Evolutionary conservation across 2,329 filamentous ascomycete species (phyloP), one percentile per base, ranked within the genome.

Genomic region (Onygena corvina): DNA sequence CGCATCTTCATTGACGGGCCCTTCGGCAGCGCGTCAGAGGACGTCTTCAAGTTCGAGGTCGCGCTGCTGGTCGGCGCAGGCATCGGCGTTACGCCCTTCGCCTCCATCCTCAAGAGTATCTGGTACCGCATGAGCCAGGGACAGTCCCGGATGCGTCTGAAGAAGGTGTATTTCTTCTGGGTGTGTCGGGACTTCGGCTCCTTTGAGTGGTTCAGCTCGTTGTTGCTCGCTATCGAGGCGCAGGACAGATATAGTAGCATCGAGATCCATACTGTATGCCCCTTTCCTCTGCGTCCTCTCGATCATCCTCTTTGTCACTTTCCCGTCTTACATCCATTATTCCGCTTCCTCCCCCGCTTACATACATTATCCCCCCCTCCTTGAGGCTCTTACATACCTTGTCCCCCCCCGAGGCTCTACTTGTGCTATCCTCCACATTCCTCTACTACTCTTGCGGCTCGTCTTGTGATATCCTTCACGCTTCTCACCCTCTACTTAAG

Each of bases 141-240:
- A 2, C 81, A 86, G 38, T 79, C 82, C 66, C 84, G 83, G 69
- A 89, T 84, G 2, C 76, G 84, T 3, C 74, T 93, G 36, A 76
- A 81, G 60, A 93, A 92, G 67, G 85, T 93, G 20, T 93, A 92
- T 72, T 92, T 92, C 72, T 88, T 92, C 76, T 92, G 86, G 86
- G 81, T 92, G 54, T 90, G 86, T 73, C 77, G 86, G 66, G 86
- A 92, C 66, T 90, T 90, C 61, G 85, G 83, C 29, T 87, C 83
- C 0, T 89, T 92, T 59, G 86, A 92, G 71, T 93, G 86, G 86
- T 92, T 92, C 75, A 77, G 85, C 46, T 89, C 84, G 21, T 71
- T 93, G 52, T 76, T 93, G 12, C 75, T 88, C 54, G 86, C 86
- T 49, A 90, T 93, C 59, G 86, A 92, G 68, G 83, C 84, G 0